A percentile compares a stretch with the other conserved stretches of the same genome.
phyloP scores from a whole-genome alignment of 768 basidiomycete species.

The Arthromyces matolae region DNA sequence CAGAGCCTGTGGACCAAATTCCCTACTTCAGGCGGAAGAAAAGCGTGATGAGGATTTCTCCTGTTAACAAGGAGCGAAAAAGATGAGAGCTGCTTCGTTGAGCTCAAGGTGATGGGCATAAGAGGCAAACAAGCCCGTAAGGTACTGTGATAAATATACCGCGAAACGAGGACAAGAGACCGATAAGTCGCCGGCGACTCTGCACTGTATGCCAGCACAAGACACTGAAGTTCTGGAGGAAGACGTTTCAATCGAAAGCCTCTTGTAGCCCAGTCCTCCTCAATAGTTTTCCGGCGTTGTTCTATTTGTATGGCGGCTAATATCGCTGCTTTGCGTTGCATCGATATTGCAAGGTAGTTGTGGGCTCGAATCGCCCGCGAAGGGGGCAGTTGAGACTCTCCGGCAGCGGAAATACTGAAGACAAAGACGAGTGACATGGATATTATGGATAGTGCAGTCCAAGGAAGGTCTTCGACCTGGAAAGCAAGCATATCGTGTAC shows the following conservation, averaged over 20 bases:
- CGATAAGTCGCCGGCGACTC: conserved; percentile 28
- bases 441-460: conserved; percentile 13
- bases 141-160: conserved; percentile 25
- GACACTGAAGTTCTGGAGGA: conserved; percentile 30
- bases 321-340: conserved; percentile 17
- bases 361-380: not conserved
- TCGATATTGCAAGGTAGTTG: conserved; percentile 20
- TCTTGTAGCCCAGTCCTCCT: conserved; percentile 9
- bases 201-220: conserved; percentile 27
- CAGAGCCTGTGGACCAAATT: conserved; percentile 29
- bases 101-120: conserved; percentile 31
- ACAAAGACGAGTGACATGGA: conserved; percentile 14
- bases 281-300: conserved; percentile 15
- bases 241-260: conserved; percentile 28
- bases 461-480: conserved; percentile 13
- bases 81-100: conserved; percentile 27
- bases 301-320: conserved; percentile 20
- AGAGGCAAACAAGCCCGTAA: conserved; percentile 31
- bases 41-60: conserved; percentile 13
- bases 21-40: conserved; percentile 4
- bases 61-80: conserved; percentile 20
- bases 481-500: conserved; percentile 5
- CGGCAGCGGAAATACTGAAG: conserved; percentile 12
- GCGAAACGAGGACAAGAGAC: conserved; percentile 32
- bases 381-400: conserved; percentile 3